Conservation (phyloP, 1,284 basidiomycete genomes). For the Cryptococcus sp. region DNA sequence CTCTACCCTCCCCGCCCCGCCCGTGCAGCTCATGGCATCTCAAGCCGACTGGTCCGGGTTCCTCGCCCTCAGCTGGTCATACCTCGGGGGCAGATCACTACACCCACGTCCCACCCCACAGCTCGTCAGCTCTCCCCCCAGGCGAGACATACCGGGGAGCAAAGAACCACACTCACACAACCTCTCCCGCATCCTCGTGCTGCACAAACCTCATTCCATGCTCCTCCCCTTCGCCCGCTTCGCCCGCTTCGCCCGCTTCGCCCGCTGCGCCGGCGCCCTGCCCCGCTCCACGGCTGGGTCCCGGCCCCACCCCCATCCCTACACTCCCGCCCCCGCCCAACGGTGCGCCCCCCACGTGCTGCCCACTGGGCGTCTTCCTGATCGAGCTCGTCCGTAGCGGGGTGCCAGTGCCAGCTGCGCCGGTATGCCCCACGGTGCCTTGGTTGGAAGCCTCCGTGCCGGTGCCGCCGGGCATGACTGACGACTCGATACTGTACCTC, state of each 20-base stretch:
- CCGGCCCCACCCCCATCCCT: no score
- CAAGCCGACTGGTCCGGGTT: conserved; percentile 24
- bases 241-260: not conserved
- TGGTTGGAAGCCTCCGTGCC: conserved; percentile 7
- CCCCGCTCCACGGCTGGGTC: no score
- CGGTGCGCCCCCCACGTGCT: no score
- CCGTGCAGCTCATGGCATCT: not conserved
- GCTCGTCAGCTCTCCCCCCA: no score
- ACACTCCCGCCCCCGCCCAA: no score
- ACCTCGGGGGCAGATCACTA: conserved; percentile 35
- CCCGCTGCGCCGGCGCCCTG: not conserved
- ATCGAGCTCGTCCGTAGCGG: conserved; percentile 12
- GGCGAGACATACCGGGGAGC: not conserved
- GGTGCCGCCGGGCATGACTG: not conserved
- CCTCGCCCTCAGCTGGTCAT: conserved; percentile 31
- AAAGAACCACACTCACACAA: conserved; percentile 23
- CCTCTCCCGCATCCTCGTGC: conserved; percentile 32
- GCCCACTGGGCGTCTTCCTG: conserved; percentile 9
- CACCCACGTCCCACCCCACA: not conserved
- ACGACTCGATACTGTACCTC: not conserved
- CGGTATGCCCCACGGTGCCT: conserved; percentile 8
- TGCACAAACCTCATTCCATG: conserved; percentile 22
- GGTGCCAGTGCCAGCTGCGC: not conserved
- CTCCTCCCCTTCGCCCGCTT: not conserved
- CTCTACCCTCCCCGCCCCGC: not conserved